Percentiles rank a stretch among this genome's conserved stretches.
phyloP scores from a whole-genome alignment of 2,329 filamentous ascomycete species.

The Phoma sp. region DNA sequence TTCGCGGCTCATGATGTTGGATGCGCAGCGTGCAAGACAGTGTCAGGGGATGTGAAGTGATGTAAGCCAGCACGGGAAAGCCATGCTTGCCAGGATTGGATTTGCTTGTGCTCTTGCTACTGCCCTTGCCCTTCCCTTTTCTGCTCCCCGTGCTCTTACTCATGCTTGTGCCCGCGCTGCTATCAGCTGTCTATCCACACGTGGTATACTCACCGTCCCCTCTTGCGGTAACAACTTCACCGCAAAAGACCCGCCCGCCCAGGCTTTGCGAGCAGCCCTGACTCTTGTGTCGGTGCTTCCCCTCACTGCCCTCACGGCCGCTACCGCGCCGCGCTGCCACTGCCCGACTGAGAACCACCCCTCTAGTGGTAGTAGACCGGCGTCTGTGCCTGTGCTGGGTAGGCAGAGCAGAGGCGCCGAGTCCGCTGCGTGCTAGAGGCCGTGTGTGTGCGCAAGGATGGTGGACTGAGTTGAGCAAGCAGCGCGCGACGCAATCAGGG shows the following conservation, averaged over 20 bases:
- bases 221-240: not conserved
- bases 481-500: not conserved
- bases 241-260: slow-evolving; percentile 1
- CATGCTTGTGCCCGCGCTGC: not conserved
- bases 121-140: too few species aligned
- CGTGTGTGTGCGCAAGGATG: slow-evolving; percentile 10
- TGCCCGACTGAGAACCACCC: slow-evolving; percentile 3
- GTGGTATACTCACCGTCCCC: not conserved
- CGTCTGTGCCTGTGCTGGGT: not conserved
- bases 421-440: not conserved
- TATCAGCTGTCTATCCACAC: not conserved
- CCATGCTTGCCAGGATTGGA: not conserved
- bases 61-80: not conserved
- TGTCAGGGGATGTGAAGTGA: not conserved
- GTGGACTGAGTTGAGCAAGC: not conserved
- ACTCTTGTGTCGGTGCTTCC: not conserved
- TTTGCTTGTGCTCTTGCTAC: not conserved
- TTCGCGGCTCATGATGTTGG: not conserved
- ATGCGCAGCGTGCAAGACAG: not conserved
- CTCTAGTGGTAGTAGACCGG: not conserved
- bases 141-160: too few species aligned
- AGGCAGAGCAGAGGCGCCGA: not conserved
- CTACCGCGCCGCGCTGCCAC: not conserved
- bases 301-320: not conserved
- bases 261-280: slow-evolving; percentile 5